phyloP scores from a whole-genome alignment of 805 yeast species.

The Metschnikowia hibisci region DNA sequence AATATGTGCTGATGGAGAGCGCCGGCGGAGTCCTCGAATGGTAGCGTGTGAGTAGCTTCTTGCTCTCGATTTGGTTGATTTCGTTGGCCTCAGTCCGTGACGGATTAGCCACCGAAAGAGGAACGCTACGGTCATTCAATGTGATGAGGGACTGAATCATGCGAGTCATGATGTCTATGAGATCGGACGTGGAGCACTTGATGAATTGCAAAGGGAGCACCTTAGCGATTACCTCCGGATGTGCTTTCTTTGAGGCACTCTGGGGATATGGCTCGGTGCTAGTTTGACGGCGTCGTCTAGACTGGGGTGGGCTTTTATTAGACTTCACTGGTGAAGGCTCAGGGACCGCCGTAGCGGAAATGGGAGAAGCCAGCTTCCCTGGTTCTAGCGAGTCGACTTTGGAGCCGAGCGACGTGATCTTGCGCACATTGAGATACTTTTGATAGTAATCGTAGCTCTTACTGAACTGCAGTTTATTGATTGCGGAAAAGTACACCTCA shows the following conservation, averaged over 20 bases:
- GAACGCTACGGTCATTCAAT: constrained; percentile 62
- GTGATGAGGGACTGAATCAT: constrained; percentile 74
- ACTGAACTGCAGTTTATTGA: constrained; percentile 11
- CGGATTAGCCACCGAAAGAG: constrained; percentile 29
- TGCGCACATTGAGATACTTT: constrained; percentile 12
- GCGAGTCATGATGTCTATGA: constrained; percentile 68
- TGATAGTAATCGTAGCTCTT: constrained; percentile 16
- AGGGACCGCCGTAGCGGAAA: not conserved
- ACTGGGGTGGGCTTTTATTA: not conserved
- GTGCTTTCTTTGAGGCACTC: constrained; percentile 12
- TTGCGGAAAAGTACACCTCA: constrained; percentile 11
- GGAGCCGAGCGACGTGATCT: not conserved
- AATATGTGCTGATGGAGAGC: constrained; percentile 73
- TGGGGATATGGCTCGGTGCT: constrained; percentile 5
- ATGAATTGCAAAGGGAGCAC: constrained; percentile 51
- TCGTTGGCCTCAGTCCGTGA: constrained; percentile 15
- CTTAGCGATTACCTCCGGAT: constrained; percentile 13
- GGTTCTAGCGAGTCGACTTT: not conserved
- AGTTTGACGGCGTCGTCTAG: constrained; percentile 11
- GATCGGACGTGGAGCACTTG: constrained; percentile 64
- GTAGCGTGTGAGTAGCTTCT: constrained; percentile 64
- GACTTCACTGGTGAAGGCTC: not conserved
- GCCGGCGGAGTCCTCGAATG: constrained; percentile 92
- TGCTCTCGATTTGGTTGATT: constrained; percentile 21
- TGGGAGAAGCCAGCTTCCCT: constrained; percentile 4